A percentile compares a stretch with the other conserved stretches of the same genome.
These are phyloP conservation scores for Myxozyma neotropica DNA, from an alignment of 805 yeast genomes.

Conservation along the genomic window DNA sequence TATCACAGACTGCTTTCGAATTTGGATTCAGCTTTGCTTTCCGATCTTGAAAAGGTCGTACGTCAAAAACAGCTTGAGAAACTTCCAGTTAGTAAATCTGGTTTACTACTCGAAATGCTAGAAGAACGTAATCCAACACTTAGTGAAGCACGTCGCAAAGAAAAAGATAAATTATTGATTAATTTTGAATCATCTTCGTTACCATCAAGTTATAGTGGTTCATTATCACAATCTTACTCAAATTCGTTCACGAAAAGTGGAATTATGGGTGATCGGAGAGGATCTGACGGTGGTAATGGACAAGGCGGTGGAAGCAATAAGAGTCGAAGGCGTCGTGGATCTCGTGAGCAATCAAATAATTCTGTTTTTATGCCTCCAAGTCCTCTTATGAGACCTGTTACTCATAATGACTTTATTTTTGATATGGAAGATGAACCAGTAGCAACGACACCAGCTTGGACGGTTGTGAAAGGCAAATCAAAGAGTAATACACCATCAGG, in stretches of 20 bases:
- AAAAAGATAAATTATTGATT: constrained; percentile 9
- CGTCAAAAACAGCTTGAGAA: constrained; percentile 26
- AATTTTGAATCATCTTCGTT: constrained; percentile 18
- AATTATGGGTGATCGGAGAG: constrained; percentile 6
- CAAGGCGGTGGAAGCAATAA: background rate
- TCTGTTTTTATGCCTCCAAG: constrained; percentile 3
- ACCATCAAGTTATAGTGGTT: constrained; percentile 6
- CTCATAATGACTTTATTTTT: constrained; percentile 26
- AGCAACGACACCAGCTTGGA: constrained; percentile 10
- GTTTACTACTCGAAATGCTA: constrained; percentile 15
- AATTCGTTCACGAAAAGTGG: constrained; percentile 11
- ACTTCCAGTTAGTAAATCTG: constrained; percentile 31
- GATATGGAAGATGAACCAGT: constrained; percentile 34
- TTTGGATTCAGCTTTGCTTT: constrained; percentile 15
- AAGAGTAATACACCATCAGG: constrained; percentile 8
- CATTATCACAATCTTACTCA: constrained; percentile 5
- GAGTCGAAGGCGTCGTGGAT: constrained; percentile 16
- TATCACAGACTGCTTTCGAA: constrained; percentile 8
- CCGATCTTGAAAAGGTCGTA: constrained; percentile 26
- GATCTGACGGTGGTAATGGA: background rate
- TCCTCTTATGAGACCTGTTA: constrained; percentile 14
- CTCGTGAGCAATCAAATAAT: constrained; percentile 7
- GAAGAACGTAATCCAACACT: constrained; percentile 32
- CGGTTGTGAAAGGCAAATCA: constrained; percentile 21
- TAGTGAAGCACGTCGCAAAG: constrained; percentile 18